These are phyloP conservation scores for Collybiopsis confluens DNA, from an alignment of 768 basidiomycete genomes.

Conservation along the genomic window DNA sequence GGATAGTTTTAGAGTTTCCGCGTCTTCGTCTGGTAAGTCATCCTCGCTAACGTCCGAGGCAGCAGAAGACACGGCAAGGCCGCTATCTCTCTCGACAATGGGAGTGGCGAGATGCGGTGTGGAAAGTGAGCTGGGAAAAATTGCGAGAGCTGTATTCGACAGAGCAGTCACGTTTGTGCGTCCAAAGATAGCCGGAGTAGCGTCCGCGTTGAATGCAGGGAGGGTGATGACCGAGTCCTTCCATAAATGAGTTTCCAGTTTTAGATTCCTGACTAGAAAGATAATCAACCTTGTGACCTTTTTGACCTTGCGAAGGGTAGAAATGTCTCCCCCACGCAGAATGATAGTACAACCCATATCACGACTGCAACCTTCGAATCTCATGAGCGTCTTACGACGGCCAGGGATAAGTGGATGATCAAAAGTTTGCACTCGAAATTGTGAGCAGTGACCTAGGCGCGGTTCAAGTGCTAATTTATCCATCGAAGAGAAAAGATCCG, in stretches of 20 bases:
- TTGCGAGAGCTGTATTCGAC: constrained; percentile 19
- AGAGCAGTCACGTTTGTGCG: constrained; percentile 17
- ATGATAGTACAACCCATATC: constrained; percentile 96
- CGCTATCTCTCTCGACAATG: constrained; percentile 6
- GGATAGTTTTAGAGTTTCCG: constrained; percentile 64
- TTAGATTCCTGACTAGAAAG: constrained; percentile 89
- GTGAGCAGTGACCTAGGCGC: constrained; percentile 80
- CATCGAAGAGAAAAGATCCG: constrained; percentile 93
- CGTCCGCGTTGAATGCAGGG: constrained; percentile 61
- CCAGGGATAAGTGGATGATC: constrained; percentile 95
- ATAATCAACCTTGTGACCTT: constrained; percentile 89
- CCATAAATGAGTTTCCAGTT: constrained; percentile 93
- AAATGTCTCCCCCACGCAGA: constrained; percentile 80
- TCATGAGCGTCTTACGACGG: constrained; percentile 92
- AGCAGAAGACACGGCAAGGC: neutral
- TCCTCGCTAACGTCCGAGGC: constrained; percentile 28
- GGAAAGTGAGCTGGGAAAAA: constrained; percentile 23
- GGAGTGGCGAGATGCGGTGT: constrained; percentile 27
- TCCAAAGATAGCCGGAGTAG: constrained; percentile 45
- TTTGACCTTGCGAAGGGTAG: constrained; percentile 81
- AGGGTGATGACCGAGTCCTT: constrained; percentile 81
- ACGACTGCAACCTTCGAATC: constrained; percentile 91
- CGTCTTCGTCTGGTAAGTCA: constrained; percentile 66
- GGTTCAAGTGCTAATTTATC: constrained; percentile 90
- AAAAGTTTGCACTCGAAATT: constrained; percentile 87